Evolutionary conservation across 495 filamentous ascomycete species (phyloP), one percentile per base, ranked within the genome.

Genomic region (Cairneyella variabilis): DNA sequence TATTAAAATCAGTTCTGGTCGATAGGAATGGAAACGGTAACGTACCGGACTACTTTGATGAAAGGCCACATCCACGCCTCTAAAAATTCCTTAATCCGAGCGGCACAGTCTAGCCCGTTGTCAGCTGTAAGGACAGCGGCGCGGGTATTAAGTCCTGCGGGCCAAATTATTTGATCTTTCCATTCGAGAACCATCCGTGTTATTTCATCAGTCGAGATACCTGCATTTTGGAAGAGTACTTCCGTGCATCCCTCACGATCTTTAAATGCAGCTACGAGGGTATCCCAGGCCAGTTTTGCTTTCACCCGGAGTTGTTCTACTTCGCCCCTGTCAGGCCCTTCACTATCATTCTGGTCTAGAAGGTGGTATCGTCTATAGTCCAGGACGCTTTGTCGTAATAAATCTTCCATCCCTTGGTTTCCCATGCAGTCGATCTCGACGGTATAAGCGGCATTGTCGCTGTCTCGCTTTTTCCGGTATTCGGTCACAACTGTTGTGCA

Each of bases 261-360:
- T 25, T 17, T n/a, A 22, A 49, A 38, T 7, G 20, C 46, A 12
- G 46, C 32, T 21, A 2, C 12, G 5, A 38, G 16, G 21, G 32
- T 49, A 49, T 49, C 20, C 46, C 46, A 49, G 10, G 46, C 46
- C 27, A 36, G 10, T 37, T 49, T 36, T 18, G 46, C 46, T 49
- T 48, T 48, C 32, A 6, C 2, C 10, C 30, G n/a, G 3, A 49
- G 30, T 49, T 23, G 46, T 49, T 49, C 46, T 38, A 37, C 16
- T 32, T 47, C 44, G 12, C 9, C 17, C 16, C 18, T 47, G 14
- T 22, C 30, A 21, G 46, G 30, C 16, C 16, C 30, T 20, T 49
- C 46, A 21, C 2, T 14, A 14, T 25, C 20, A 10, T 30, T 38
- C 16, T 21, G 46, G 3, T 38, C 30, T 37, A 20, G 46, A 49